phyloP scores from a whole-genome alignment of 805 yeast species.

The Lipomyces mesembrius region DNA sequence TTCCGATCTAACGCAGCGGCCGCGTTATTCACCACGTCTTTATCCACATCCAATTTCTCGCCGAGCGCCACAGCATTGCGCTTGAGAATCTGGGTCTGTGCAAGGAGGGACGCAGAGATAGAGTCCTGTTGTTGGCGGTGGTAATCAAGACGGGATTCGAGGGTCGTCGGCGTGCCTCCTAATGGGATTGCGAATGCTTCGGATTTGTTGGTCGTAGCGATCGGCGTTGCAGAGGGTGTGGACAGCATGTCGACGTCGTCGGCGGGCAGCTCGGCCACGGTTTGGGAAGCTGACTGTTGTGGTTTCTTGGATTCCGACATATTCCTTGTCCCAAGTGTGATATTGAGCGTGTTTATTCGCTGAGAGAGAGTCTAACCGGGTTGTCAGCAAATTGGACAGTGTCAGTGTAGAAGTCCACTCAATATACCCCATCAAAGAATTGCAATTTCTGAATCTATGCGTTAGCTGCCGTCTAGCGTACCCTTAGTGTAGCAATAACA shows the following conservation, averaged over 20 bases:
- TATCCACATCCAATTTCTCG: conserved; percentile 48
- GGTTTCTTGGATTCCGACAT: background rate
- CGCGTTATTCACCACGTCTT: conserved; percentile 45
- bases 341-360: conserved; percentile 9
- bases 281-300: background rate
- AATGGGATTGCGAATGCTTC: conserved; percentile 8
- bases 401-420: background rate
- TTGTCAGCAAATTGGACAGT: background rate
- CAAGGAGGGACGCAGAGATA: conserved; percentile 54
- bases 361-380: conserved; percentile 5
- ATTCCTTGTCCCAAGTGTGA: background rate
- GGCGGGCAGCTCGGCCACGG: background rate
- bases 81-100: conserved; percentile 55
- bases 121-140: conserved; percentile 52
- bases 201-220: background rate
- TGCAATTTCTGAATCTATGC: conserved; percentile 23
- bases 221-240: conserved; percentile 5
- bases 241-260: conserved; percentile 14
- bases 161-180: conserved; percentile 24
- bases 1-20: conserved; percentile 46
- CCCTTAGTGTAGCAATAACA: background rate
- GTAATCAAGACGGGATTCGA: conserved; percentile 32
- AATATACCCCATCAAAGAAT: conserved; percentile 21
- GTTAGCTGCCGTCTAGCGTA: background rate
- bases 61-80: conserved; percentile 53